Base-by-base conservation (phyloP, 371 early-diverging fungal species). In the Syncephalastrum contaminatum region DNA sequence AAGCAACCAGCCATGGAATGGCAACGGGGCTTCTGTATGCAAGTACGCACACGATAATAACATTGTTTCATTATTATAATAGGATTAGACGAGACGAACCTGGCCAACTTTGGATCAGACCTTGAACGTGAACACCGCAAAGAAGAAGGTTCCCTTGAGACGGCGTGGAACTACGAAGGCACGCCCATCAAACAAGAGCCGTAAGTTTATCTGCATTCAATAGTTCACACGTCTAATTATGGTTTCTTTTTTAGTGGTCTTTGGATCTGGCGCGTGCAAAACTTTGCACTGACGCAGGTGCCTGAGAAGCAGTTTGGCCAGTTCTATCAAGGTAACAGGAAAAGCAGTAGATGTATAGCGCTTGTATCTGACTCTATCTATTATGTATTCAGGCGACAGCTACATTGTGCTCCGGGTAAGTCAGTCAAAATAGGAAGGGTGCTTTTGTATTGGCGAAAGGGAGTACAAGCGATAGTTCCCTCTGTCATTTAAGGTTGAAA, bases 261-360 rank as follows among this genome's bases (percentile, higher is more conserved):
- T 48, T 79, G 83, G 74, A 72, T 91, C 48, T 93, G 91, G 91
- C 80, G 94, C 53, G 88, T 93, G 48, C 90, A 91, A 66, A 71
- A 86, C 59, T 93, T 93, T 74, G 63, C 82, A 48, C 79, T 92
- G 16, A 80, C 84, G 5, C 45, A 85, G 30, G 81, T 84, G 43
- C 85, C 90, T 55, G 73, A 78, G 54, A 68, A 73, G 18, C 66
- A 85, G 22, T 83, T 82, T 49, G 94, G 94, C 7, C 60, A 64
- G 16, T 93, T 93, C 62, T 91, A 85, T 65, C 72, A 78, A 55
- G 92, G 73, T 73, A 72, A 64, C 46, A 22, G 39, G 13, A 53
- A 16, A 42, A 22, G 51, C 30, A 51, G 24, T 20, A 15, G 19
- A 4, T 18, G 15, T 16, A 36, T 27, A 30, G 19, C 19, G 10